These are phyloP conservation scores for Cymodocea nodosa DNA, from an alignment of 116 monocot species.

Conservation along the genomic window DNA sequence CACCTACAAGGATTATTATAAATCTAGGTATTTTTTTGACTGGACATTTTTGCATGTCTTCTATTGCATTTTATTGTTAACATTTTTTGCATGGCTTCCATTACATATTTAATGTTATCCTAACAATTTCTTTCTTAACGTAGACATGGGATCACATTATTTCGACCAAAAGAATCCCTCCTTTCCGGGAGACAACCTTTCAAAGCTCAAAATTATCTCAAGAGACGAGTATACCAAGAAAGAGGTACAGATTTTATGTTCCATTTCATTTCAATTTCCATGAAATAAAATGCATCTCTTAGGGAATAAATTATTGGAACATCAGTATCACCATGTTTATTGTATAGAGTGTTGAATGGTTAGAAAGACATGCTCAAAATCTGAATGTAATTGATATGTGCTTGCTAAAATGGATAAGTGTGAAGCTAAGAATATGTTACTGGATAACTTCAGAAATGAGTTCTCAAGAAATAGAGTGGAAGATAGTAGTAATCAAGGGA, in stretches of 20 bases:
- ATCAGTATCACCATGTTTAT: too few relatives aligned
- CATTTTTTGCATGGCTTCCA: constrained; percentile 1
- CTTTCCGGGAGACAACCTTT: constrained; percentile 24
- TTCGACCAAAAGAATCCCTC: constrained; percentile 12
- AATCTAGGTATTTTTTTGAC: constrained; percentile 15
- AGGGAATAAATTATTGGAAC: too few relatives aligned
- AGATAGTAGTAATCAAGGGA: too few relatives aligned
- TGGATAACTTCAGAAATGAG: too few relatives aligned
- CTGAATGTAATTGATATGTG: too few relatives aligned
- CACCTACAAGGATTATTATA: constrained; percentile 36
- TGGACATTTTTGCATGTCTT: not conserved
- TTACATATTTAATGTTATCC: too few relatives aligned
- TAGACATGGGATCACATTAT: constrained; percentile 40
- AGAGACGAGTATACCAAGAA: constrained; percentile 2
- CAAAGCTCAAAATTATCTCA: constrained; percentile 35
- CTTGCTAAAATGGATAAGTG: too few relatives aligned
- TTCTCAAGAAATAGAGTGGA: too few relatives aligned
- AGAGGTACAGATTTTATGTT: constrained; percentile 1
- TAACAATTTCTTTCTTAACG: not conserved
- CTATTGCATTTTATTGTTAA: not conserved
- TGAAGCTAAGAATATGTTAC: too few relatives aligned
- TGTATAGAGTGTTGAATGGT: too few relatives aligned
- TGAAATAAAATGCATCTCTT: not conserved
- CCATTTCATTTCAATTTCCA: not conserved
- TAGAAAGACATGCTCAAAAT: too few relatives aligned